Evolutionary conservation across 768 basidiomycete species (phyloP).

Genomic region (Collybiopsis luxurians): DNA sequence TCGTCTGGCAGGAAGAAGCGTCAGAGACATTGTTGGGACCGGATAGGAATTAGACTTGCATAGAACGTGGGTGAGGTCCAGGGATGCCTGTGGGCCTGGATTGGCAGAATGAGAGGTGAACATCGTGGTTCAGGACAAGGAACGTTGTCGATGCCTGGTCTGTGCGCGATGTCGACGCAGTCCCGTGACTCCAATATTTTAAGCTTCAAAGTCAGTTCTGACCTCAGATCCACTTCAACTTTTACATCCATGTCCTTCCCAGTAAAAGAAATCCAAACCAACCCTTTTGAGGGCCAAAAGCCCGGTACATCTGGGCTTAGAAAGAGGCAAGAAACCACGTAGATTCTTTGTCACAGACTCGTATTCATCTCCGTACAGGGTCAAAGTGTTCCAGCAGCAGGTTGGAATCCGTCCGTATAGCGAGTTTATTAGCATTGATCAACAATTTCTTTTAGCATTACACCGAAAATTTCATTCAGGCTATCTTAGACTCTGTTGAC

Average conservation of each 20-base stretch:
- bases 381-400: constrained; percentile 98
- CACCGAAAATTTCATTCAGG: constrained; percentile 97
- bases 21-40: constrained; percentile 4
- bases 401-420: constrained; percentile 37
- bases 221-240: neutral
- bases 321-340: constrained; percentile 64
- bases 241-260: constrained; percentile 36
- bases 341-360: constrained; percentile 9
- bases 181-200: neutral
- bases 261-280: constrained; percentile 73
- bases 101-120: neutral
- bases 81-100: constrained; percentile 39
- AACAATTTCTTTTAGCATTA: constrained; percentile 66
- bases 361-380: constrained; percentile 47
- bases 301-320: constrained; percentile 97
- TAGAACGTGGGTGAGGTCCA: constrained; percentile 67
- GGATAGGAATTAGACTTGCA: constrained; percentile 37
- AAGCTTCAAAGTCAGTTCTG: neutral
- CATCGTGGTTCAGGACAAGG: neutral
- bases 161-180: neutral
- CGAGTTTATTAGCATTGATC: constrained; percentile 7
- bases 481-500: constrained; percentile 90
- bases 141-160: neutral
- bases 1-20: constrained; percentile 42
- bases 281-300: constrained; percentile 91